phyloP scores from a whole-genome alignment of 1,139 yeast species.

The Pichia sp. region DNA sequence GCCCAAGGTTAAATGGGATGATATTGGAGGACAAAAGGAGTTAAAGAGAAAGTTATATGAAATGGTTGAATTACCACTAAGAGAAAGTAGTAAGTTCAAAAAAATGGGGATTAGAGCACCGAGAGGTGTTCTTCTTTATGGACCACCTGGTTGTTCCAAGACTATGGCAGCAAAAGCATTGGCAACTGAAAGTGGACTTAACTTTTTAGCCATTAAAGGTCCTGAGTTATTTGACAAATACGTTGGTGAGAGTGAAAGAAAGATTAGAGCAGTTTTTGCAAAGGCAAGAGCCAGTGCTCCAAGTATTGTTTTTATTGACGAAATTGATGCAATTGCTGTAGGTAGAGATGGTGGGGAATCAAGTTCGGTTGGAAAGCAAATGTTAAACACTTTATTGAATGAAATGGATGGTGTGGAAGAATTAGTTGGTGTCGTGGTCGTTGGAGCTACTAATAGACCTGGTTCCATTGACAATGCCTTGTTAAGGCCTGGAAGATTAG shows the following conservation, averaged over 20 bases:
- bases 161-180: conserved; percentile 90
- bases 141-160: conserved; percentile 97
- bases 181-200: conserved; percentile 91
- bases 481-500: conserved; percentile 89
- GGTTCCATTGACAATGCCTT: conserved; percentile 88
- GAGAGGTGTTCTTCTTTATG: conserved; percentile 81
- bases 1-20: conserved; percentile 91
- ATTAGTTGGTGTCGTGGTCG: conserved; percentile 81
- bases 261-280: conserved; percentile 81
- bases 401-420: conserved; percentile 97
- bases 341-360: conserved; percentile 56
- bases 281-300: conserved; percentile 94
- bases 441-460: conserved; percentile 95
- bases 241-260: conserved; percentile 90
- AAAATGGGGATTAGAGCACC: conserved; percentile 84
- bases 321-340: conserved; percentile 84
- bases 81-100: conserved; percentile 71
- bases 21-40: conserved; percentile 90
- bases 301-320: conserved; percentile 87
- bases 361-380: conserved; percentile 75
- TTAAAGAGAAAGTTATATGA: conserved; percentile 75
- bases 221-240: conserved; percentile 92
- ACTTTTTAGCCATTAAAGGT: conserved; percentile 89
- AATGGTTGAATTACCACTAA: conserved; percentile 86
- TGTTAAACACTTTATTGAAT: conserved; percentile 78